These are phyloP conservation scores for Podila clonocystis DNA, from an alignment of 192 early-diverging fungal genomes.

Conservation along the genomic window DNA sequence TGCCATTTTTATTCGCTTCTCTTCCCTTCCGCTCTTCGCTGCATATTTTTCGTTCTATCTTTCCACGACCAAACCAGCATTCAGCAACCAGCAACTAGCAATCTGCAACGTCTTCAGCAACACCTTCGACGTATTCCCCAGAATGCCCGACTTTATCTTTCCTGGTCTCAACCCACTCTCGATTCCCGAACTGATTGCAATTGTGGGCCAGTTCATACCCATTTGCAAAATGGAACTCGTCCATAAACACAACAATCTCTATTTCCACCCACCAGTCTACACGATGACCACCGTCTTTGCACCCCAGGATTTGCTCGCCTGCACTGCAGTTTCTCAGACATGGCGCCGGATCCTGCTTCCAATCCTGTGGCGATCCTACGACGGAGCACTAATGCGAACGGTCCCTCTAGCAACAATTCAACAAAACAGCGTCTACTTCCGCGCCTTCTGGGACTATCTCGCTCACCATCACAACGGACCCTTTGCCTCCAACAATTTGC, in stretches of 20 bases:
- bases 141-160: conserved; percentile 28
- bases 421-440: conserved; percentile 19
- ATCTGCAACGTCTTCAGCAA: neutral
- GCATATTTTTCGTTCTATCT: no score
- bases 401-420: conserved; percentile 8
- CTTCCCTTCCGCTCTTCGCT: no score
- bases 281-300: conserved; percentile 10
- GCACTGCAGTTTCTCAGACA: conserved; percentile 22
- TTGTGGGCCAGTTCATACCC: conserved; percentile 26
- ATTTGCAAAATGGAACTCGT: neutral
- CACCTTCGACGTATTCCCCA: neutral
- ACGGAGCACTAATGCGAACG: conserved; percentile 23
- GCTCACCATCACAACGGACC: conserved; percentile 26
- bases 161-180: conserved; percentile 28
- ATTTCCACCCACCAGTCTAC: neutral
- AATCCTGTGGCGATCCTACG: conserved; percentile 25
- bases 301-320: conserved; percentile 18
- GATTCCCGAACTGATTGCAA: conserved; percentile 34
- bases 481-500: conserved; percentile 16
- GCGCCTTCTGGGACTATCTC: conserved; percentile 26
- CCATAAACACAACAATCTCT: neutral
- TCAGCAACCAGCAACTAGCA: no score
- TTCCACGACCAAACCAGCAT: no score
- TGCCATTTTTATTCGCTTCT: no score
- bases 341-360: conserved; percentile 28